These are phyloP conservation scores for Neurospora terricola DNA, from an alignment of 495 filamentous ascomycete genomes.

Conservation along the genomic window DNA sequence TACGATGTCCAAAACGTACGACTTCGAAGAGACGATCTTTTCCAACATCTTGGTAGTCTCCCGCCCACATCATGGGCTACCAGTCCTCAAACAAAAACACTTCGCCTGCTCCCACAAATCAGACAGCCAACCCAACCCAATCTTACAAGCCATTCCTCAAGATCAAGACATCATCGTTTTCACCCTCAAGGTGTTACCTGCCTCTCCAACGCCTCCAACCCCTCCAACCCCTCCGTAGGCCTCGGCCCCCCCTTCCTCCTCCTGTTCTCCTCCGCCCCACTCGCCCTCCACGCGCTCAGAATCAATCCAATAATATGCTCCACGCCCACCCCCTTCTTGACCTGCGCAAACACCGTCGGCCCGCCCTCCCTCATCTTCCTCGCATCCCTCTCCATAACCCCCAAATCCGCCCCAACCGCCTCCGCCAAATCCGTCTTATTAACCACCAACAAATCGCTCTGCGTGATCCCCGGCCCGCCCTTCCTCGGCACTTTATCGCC, in stretches of 20 bases:
- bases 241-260: slow-evolving; percentile 41
- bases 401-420: slow-evolving; percentile 81
- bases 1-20: background rate
- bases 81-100: background rate
- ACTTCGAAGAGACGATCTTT: background rate
- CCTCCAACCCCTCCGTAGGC: slow-evolving; percentile 38
- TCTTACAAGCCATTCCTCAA: background rate
- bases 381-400: slow-evolving; percentile 91
- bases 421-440: slow-evolving; percentile 96
- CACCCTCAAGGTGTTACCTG: background rate
- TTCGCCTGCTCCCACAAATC: background rate
- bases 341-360: slow-evolving; percentile 93
- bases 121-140: background rate
- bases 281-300: slow-evolving; percentile 82
- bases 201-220: slow-evolving; percentile 6
- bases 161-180: background rate
- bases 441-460: slow-evolving; percentile 81
- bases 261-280: slow-evolving; percentile 60
- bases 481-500: slow-evolving; percentile 96
- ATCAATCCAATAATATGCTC: slow-evolving; percentile 82
- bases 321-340: slow-evolving; percentile 81
- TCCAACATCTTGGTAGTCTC: background rate
- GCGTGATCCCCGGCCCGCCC: slow-evolving; percentile 93
- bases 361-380: slow-evolving; percentile 92
- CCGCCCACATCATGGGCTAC: background rate